Percentiles rank a stretch among this genome's conserved stretches.
These are phyloP conservation scores for Saccharomyces paradoxus DNA, from an alignment of 805 yeast species.

Conservation along the genomic window DNA sequence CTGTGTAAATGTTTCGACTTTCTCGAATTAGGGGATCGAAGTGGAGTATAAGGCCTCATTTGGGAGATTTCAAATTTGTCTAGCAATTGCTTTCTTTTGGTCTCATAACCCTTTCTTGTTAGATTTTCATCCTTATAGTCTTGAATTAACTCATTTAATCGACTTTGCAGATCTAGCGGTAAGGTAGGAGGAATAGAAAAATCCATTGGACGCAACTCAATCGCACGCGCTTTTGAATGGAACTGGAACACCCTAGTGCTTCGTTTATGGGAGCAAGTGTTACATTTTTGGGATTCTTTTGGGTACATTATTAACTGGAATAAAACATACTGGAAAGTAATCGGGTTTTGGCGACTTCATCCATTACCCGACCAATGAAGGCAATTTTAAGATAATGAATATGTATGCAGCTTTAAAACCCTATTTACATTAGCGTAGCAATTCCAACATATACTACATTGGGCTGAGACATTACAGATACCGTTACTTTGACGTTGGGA, in stretches of 20 bases:
- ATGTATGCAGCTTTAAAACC: background rate
- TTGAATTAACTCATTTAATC: constrained; percentile 36
- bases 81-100: constrained; percentile 37
- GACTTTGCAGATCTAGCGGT: constrained; percentile 31
- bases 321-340: background rate
- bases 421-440: background rate
- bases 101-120: constrained; percentile 64
- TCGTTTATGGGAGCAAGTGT: background rate
- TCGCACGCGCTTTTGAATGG: constrained; percentile 1
- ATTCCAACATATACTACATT: background rate
- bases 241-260: background rate
- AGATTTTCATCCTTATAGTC: constrained; percentile 63
- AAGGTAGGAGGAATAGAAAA: constrained; percentile 40
- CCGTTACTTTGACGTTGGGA: background rate
- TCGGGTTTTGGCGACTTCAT: background rate
- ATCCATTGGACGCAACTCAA: constrained; percentile 31
- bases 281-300: background rate
- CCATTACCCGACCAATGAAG: background rate
- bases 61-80: constrained; percentile 3
- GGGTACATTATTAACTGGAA: background rate
- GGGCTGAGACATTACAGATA: background rate
- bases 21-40: background rate
- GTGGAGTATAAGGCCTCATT: background rate
- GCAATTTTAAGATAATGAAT: background rate
- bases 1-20: background rate